Evolutionary conservation across 2,329 filamentous ascomycete genomes (phyloP).

Genomic region (Diplodia seriata): DNA sequence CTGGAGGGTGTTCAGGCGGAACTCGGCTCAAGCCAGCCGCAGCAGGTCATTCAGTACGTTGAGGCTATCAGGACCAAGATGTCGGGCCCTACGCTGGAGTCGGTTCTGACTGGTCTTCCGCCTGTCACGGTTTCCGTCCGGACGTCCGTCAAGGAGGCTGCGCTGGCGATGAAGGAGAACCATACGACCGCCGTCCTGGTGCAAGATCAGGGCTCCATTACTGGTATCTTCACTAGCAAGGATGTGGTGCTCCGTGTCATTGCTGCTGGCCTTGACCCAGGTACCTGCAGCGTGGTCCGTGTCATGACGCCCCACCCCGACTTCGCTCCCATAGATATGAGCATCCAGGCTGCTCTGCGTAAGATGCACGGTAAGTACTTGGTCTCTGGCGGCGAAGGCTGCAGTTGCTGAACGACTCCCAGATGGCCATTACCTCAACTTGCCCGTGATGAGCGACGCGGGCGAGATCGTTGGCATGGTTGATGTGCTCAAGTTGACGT

Average conservation of each 20-base stretch:
- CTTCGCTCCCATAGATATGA: conserved; percentile 99
- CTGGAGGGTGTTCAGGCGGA: conserved; percentile 98
- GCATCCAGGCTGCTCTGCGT: conserved; percentile 92
- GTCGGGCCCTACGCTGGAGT: conserved; percentile 96
- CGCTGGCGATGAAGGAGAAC: conserved; percentile 96
- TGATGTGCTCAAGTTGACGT: conserved; percentile 96
- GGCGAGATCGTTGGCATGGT: conserved; percentile 99
- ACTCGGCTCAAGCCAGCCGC: conserved; percentile 91
- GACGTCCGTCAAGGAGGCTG: conserved; percentile 95
- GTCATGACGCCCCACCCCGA: conserved; percentile 99
- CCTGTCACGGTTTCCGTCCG: conserved; percentile 94
- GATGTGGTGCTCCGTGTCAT: conserved; percentile 98
- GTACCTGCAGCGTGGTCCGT: conserved; percentile 94
- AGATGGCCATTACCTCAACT: conserved; percentile 98
- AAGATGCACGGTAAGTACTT: conserved; percentile 91
- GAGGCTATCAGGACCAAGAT: conserved; percentile 95
- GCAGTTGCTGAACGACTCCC: conserved; percentile 12
- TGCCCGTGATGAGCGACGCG: conserved; percentile 96
- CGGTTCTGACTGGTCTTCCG: conserved; percentile 87
- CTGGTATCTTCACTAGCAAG: conserved; percentile 99
- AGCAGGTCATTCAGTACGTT: conserved; percentile 99
- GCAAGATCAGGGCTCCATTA: conserved; percentile 95
- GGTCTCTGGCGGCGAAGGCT: background rate
- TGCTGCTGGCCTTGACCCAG: conserved; percentile 90
- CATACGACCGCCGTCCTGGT: conserved; percentile 96